Evolutionary conservation across 164 flowering plant genomes (phyloP), one percentile per base, ranked within the genome.

Genomic region (Vitis rupestris): DNA sequence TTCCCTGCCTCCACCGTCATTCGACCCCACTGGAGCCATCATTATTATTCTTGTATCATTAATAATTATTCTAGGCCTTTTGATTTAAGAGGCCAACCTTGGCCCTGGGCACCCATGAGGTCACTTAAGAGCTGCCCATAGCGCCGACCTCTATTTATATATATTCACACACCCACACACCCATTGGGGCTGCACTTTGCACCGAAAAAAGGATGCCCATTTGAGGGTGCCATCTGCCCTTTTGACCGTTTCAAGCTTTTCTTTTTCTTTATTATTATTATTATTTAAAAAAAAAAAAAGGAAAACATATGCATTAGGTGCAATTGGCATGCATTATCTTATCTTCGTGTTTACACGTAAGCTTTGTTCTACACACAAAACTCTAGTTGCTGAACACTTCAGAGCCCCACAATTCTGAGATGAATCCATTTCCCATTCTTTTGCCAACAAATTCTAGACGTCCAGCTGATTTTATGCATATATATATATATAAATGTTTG

Each of bases 341-440:
- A 70, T 69, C 64, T 72, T 74, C 63, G 76, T 75, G 79, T 70
- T 73, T 75, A 77, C 75, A 81, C 81, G 77, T 74, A 74, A 74
- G 74, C 70, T 65, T 50, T 69, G 15, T 27, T 16, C 53, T 13
- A 16, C n/a, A 63, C 72, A 61, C 72, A 61, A 68, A 12, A 16
- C n/a, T 2, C 56, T 61, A 31, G 8, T 62, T 63, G 65, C 29
- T 63, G 65, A 61, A 15, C 50, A 23, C 27, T 23, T 23, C 27
- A 23, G 27, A 23, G 27, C 27, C 27, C 27, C 27, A 14, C 49
- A 61, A 13, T 61, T 13, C 63, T 61, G 15, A 14, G 15, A 11
- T 37, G 2, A 3, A 30, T 10, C 64, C 53, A 63, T 63, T 63
- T 6, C 19, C 11, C 29, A 56, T 16, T 56, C 9, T 17, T 19